Base-by-base conservation (phyloP, 2,329 filamentous ascomycete species). In the Endothia cerciana region DNA sequence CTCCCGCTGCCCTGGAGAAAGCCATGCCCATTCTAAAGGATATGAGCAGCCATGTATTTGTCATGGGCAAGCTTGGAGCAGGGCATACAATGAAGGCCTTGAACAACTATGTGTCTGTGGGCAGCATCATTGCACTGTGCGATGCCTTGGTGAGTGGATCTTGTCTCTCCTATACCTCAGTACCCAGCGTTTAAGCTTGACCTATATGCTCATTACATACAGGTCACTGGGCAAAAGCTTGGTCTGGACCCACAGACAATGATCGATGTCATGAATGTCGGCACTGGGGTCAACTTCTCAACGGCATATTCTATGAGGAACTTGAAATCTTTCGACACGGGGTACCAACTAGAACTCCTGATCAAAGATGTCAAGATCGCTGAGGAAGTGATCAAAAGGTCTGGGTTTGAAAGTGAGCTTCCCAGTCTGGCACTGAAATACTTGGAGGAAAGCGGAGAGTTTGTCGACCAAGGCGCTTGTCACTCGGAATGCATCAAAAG, bases 81-180 rank as follows among this genome's bases (percentile, higher is more conserved):
- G 59, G 59, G 1, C 59, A 61, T 36, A 53, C 59, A 2, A 61
- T 61, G 45, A 61, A 61, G 59, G 51, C 59, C 4, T 19, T 61
- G 43, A 61, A 61, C 30, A 61, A 61, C n/a, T 61, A 61, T 25
- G 59, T 60, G 25, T 45, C 40, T n/a, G 58, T 61, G 7, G 59
- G 59, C 33, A 61, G 59, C 22, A 61, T 61, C 33, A 61, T 61
- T 25, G 59, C 43, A 5, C 47, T 61, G 7, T 61, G 59, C 8
- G 59, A 61, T 40, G 59, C 59, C 15, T 22, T 61, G 30, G 59
- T 61, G 7, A 51, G 58, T 60, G 6, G 2, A 43, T 13, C 2
- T 36, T 11, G 3, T 30, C 3, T 15, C 41, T 19, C 7, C 33
- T 11, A 10, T n/a, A n/a, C 11, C n/a, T 43, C 4, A 13, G 10